phyloP scores from a whole-genome alignment of 345 rosid species.

The Reutealis trisperma region DNA sequence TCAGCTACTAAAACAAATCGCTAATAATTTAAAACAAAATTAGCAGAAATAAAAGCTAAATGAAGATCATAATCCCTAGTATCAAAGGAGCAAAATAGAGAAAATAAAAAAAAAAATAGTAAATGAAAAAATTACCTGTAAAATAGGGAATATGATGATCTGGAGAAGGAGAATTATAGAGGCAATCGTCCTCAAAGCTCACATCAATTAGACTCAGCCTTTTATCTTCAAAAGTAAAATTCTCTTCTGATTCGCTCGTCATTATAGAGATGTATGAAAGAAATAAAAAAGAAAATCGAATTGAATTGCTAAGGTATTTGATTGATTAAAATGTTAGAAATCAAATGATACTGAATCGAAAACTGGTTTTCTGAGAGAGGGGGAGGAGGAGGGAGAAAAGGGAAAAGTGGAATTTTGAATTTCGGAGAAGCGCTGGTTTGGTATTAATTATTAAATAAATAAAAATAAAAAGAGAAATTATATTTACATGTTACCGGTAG shows the following conservation, averaged over 20 bases:
- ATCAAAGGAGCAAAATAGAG: background rate
- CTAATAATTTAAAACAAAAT: background rate
- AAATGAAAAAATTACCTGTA: slow-evolving; percentile 37
- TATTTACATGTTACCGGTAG: too few species aligned
- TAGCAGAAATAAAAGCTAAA: background rate
- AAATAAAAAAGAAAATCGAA: background rate
- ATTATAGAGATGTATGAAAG: slow-evolving; percentile 13
- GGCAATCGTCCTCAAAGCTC: slow-evolving; percentile 81
- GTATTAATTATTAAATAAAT: background rate
- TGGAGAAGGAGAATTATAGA: slow-evolving; percentile 48
- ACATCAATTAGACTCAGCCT: slow-evolving; percentile 77
- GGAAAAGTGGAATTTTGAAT: slow-evolving; percentile 40
- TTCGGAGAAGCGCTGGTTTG: slow-evolving; percentile 57
- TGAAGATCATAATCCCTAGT: background rate
- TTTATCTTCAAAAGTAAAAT: slow-evolving; percentile 35
- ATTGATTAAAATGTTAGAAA: background rate
- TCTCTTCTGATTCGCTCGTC: slow-evolving; percentile 58
- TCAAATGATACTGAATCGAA: background rate
- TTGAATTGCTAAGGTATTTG: background rate
- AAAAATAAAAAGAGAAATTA: too few species aligned
- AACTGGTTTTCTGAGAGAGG: background rate
- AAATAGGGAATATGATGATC: slow-evolving; percentile 27
- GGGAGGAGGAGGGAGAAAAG: background rate
- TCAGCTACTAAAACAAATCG: background rate
- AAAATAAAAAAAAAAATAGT: background rate